These are phyloP conservation scores for Fusarium kyushuense DNA, from an alignment of 2,329 filamentous ascomycete species.

Conservation along the genomic window DNA sequence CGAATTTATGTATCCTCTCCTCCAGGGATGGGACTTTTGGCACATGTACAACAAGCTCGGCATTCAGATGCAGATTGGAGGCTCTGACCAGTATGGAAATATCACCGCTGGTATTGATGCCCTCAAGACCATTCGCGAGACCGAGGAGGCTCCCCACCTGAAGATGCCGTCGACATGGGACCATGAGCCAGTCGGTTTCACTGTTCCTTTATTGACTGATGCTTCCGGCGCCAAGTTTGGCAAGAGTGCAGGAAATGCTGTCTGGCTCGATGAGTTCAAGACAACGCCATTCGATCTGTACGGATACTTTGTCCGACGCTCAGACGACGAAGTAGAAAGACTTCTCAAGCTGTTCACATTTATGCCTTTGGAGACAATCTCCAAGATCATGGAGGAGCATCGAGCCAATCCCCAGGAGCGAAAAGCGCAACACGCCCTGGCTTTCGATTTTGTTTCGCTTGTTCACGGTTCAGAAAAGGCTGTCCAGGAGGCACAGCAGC, in stretches of 20 bases:
- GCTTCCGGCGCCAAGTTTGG: constrained; percentile 90
- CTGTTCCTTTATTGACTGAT: constrained; percentile 89
- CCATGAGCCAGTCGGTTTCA: constrained; percentile 82
- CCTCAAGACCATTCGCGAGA: constrained; percentile 78
- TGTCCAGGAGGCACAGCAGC: constrained; percentile 67
- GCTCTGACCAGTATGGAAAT: constrained; percentile 96
- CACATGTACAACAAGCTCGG: constrained; percentile 76
- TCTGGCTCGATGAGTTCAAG: constrained; percentile 89
- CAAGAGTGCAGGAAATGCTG: constrained; percentile 91
- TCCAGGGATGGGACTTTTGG: constrained; percentile 99
- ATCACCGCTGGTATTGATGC: constrained; percentile 91
- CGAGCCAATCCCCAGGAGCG: constrained; percentile 75
- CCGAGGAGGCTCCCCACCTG: constrained; percentile 60
- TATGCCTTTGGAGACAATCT: constrained; percentile 77
- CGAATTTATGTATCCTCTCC: constrained; percentile 91
- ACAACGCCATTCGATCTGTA: constrained; percentile 90
- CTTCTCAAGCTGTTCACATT: constrained; percentile 94
- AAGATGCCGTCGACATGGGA: constrained; percentile 58
- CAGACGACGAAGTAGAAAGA: constrained; percentile 83
- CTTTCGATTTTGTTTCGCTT: constrained; percentile 83
- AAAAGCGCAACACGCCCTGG: constrained; percentile 84
- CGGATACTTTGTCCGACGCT: constrained; percentile 85
- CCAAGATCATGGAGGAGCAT: constrained; percentile 75
- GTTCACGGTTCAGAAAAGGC: constrained; percentile 79
- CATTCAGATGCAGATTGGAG: constrained; percentile 89